Percentiles rank a stretch among this genome's conserved stretches.
Conservation (phyloP, 768 basidiomycete species). For the Candolleomyces aberdarensis region DNA sequence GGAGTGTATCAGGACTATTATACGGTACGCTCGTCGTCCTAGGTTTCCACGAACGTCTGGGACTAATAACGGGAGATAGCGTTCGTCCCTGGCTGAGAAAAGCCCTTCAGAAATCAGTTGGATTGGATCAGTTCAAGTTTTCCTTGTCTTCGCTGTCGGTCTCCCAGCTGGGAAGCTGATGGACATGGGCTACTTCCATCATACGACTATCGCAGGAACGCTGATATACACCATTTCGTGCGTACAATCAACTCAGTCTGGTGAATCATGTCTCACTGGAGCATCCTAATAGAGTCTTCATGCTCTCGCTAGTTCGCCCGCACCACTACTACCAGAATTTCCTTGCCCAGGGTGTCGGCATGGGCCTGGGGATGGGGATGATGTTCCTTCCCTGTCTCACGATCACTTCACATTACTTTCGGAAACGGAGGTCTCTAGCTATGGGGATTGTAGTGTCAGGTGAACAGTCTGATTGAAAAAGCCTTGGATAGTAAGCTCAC, state of each 20-base stretch:
- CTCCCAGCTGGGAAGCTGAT: conserved; percentile 43
- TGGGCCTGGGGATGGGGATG: conserved; percentile 55
- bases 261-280: neutral
- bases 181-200: conserved; percentile 49
- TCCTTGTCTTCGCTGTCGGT: conserved; percentile 44
- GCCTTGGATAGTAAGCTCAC: neutral
- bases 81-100: conserved; percentile 33
- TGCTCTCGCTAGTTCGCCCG: conserved; percentile 47
- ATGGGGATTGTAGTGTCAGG: conserved; percentile 56
- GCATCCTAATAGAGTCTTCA: conserved; percentile 36
- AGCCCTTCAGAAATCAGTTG: conserved; percentile 43
- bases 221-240: conserved; percentile 42
- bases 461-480: conserved; percentile 12
- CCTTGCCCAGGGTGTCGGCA: conserved; percentile 53
- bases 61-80: conserved; percentile 17
- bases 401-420: conserved; percentile 55
- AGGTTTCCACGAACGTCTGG: neutral
- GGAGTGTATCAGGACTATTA: conserved; percentile 55
- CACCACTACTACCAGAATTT: conserved; percentile 51
- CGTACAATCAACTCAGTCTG: conserved; percentile 10
- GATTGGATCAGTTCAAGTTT: conserved; percentile 51
- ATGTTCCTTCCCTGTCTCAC: conserved; percentile 52
- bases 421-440: conserved; percentile 42
- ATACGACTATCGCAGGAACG: conserved; percentile 35
- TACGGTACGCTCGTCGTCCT: conserved; percentile 27